Conservation (phyloP, 306 rosid genomes). For the Castanea crenata region DNA sequence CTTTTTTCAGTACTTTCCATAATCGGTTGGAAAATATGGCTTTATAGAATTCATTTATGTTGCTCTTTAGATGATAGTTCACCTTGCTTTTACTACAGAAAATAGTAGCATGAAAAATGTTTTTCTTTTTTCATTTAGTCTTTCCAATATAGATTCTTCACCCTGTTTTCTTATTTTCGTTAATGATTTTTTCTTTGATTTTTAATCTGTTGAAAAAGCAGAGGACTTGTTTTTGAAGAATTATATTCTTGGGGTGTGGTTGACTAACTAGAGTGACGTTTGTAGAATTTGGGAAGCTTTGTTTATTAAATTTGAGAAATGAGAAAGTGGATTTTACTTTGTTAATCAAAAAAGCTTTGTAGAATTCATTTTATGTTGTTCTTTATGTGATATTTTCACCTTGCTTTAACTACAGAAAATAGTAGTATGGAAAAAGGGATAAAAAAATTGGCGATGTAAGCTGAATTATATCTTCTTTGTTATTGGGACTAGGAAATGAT, state of each 20-base stretch:
- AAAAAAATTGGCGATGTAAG: background rate
- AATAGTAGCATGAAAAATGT: background rate
- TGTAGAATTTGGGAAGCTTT: constrained; percentile 15
- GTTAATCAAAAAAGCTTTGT: background rate
- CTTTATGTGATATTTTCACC: background rate
- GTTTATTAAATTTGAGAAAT: constrained; percentile 1
- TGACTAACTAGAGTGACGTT: background rate
- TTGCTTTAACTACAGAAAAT: background rate
- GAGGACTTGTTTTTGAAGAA: background rate
- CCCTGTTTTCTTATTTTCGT: constrained; percentile 2
- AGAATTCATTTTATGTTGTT: background rate
- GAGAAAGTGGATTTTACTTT: background rate
- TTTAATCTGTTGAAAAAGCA: background rate
- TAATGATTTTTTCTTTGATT: constrained; percentile 19
- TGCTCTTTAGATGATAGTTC: background rate
- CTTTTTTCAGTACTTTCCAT: background rate
- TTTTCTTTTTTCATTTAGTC: constrained; percentile 4
- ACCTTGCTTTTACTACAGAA: background rate
- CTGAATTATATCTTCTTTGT: background rate
- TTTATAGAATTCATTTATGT: background rate
- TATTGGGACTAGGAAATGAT: background rate
- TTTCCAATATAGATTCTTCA: constrained; percentile 7
- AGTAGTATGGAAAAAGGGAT: background rate
- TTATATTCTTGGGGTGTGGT: constrained; percentile 12
- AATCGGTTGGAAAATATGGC: background rate